These are phyloP conservation scores for Coemansia sp. DNA, from an alignment of 192 early-diverging fungal species.

Conservation along the genomic window DNA sequence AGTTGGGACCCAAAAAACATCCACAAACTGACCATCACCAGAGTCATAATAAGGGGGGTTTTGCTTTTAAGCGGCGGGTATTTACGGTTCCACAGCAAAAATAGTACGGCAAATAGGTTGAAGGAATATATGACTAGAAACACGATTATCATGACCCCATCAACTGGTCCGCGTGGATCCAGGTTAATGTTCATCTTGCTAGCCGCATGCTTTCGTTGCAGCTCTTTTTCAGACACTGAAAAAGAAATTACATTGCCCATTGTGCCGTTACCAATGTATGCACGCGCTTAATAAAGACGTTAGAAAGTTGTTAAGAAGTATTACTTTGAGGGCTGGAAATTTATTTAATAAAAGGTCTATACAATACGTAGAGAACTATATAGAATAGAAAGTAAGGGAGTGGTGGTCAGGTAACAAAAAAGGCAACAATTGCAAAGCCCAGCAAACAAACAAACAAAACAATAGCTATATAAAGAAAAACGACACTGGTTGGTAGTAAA, in stretches of 20 bases:
- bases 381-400: too few species aligned
- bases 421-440: too few species aligned
- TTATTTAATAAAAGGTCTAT: neutral
- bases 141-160: slow-evolving; percentile 18
- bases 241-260: slow-evolving; percentile 34
- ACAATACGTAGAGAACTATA: neutral
- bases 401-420: too few species aligned
- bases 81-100: slow-evolving; percentile 25
- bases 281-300: neutral
- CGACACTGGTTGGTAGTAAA: too few species aligned
- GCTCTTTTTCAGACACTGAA: slow-evolving; percentile 21
- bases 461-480: too few species aligned
- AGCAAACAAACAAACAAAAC: too few species aligned
- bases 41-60: slow-evolving; percentile 32
- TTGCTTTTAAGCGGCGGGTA: slow-evolving; percentile 49
- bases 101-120: slow-evolving; percentile 20
- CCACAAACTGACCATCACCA: slow-evolving; percentile 2
- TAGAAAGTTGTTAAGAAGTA: too few species aligned
- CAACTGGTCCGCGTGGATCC: slow-evolving; percentile 29
- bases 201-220: slow-evolving; percentile 11
- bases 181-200: neutral
- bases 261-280: neutral
- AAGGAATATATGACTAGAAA: slow-evolving; percentile 14
- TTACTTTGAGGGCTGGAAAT: too few species aligned
- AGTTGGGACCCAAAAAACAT: slow-evolving; percentile 40